phyloP scores from a whole-genome alignment of 257 asterid species.

The Ehretia macrophylla region DNA sequence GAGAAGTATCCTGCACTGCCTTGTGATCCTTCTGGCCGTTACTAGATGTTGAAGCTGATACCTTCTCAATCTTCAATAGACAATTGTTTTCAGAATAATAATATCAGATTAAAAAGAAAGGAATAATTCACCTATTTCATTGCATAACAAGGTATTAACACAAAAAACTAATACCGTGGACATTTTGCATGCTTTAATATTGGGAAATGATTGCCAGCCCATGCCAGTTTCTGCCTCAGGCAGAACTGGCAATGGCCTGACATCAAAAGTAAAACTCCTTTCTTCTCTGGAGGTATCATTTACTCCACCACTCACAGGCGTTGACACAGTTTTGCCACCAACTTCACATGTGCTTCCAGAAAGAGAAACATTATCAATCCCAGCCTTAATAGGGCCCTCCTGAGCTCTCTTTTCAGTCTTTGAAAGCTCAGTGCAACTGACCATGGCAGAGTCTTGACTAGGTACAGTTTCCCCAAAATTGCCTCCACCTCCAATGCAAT shows the following conservation, averaged over 20 bases:
- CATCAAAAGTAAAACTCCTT: constrained; percentile 54
- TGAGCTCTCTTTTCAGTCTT: constrained; percentile 16
- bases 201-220: constrained; percentile 36
- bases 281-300: constrained; percentile 37
- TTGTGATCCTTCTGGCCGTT: constrained; percentile 37
- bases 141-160: neutral
- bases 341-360: constrained; percentile 13
- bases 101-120: constrained; percentile 2
- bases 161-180: constrained; percentile 37
- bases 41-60: constrained; percentile 40
- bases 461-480: neutral
- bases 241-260: constrained; percentile 41
- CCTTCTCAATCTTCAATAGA: constrained; percentile 50
- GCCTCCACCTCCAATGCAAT: constrained; percentile 35
- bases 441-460: constrained; percentile 17
- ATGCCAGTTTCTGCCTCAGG: constrained; percentile 41
- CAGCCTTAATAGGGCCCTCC: constrained; percentile 18
- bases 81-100: constrained; percentile 10
- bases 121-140: neutral
- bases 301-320: constrained; percentile 27
- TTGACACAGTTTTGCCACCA: constrained; percentile 10
- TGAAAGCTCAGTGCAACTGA: constrained; percentile 28
- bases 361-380: constrained; percentile 23
- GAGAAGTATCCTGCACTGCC: constrained; percentile 39
- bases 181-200: constrained; percentile 43